Evolutionary conservation across 352 stramenopile genomes (phyloP), one percentile per base, ranked within the genome.

Genomic region (Saprolegnia diclina): DNA sequence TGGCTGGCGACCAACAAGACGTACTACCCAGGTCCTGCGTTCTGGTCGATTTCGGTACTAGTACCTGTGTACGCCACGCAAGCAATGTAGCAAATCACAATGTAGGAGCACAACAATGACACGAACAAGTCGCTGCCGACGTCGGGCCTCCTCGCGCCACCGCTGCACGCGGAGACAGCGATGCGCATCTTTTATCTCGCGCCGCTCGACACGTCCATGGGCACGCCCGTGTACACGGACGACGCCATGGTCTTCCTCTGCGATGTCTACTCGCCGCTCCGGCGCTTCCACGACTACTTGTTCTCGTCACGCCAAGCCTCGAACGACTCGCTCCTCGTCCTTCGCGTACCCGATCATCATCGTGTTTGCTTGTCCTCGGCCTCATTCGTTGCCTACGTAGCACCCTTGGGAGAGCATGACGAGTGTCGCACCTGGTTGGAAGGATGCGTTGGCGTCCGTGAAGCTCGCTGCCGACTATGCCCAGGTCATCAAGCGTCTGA

Each of bases 331-430:
- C 26, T 69, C 13, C 63, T 69, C 11, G 44, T 45, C 13, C 46
- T 69, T 9, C 63, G 63, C 19, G 63, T 69, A 69, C 35, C 16
- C 16, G 52, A 11, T 21, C 52, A 16, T 19, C 52, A 24, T 19
- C 52, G 11, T 16, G 3, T 21, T 59, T 59, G 3, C 29, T 35
- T 35, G 29, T 35, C 29, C 2, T 35, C 29, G 2, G 2, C 54
- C 4, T 38, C 26, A 29, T 54, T 56, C 32, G 6, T 45, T 54
- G 22, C 40, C 35, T 57, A 61, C 44, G 21, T 61, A 94, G 86
- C 86, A 94, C 57, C 86, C 85, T 7, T 94, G 86, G 86, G 86
- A 94, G 53, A 92, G 83, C n/a, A 89, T 94, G 68, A 90, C 83
- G 32, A 67, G 81, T 4, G 74, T 91, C 3, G 90, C 82, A 4